Base-by-base conservation (phyloP, 2,329 filamentous ascomycete genomes). In the Aspergillus sp. region DNA sequence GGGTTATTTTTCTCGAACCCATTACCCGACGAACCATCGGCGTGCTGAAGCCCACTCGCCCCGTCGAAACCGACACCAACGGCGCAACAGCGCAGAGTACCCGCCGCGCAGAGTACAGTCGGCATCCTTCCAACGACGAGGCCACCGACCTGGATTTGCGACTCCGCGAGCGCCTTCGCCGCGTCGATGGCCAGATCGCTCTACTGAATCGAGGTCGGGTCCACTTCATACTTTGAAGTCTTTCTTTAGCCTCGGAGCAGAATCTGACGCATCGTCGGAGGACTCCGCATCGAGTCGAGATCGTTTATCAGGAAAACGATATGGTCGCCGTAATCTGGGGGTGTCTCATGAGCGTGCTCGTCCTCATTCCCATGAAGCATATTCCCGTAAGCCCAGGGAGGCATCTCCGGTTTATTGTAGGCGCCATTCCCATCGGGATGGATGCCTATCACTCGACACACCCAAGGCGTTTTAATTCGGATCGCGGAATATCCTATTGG, bases 361-460 rank as follows among this genome's bases (percentile, higher is more conserved):
- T 15, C 53, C 55, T 4, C 58, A 58, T 39, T 60, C 55, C 3
- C 58, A 62, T 27, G 58, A 62, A 28, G 48, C 55, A 5, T 58
- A 57, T 28, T 47, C 38, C 3, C 48, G 53, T 13, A 47, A 44
- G 38, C 52, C 51, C 2, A 40, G 43, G 10, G 52, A 58, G 7
- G 31, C 49, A 3, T 57, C 54, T 0, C 48, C 55, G 3, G 43
- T 47, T 4, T 24, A 22, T 4, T 22, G 14, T 15, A 30, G 8
- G n/a, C 30, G 24, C 2, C 24, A 26, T 32, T 5, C 22, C 8
- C 14, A 15, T 25, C 22, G 14, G 14, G 17, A 15, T 15, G n/a
- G 8, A 24, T 14, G 14, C 17, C 11, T 12, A 22, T 32, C 24
- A 22, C n/a, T n/a, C n/a, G n/a, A n/a, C n/a, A n/a, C n/a, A n/a